Evolutionary conservation across 805 yeast species (phyloP).

Genomic region (Starmerella bombicola): DNA sequence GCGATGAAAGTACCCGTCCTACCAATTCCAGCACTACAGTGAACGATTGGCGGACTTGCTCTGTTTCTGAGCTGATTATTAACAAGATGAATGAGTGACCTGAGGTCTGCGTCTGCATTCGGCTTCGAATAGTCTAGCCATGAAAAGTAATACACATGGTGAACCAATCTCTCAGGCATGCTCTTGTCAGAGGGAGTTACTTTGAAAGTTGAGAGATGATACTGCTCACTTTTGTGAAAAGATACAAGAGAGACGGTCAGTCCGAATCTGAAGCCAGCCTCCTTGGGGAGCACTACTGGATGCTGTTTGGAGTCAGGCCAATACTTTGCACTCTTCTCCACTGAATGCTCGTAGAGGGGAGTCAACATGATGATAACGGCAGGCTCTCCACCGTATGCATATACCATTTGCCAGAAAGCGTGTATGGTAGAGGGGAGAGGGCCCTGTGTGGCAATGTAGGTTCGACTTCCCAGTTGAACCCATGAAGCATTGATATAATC

Average conservation of each 20-base stretch:
- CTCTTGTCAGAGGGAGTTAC: constrained; percentile 17
- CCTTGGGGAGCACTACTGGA: constrained; percentile 10
- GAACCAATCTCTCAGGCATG: constrained; percentile 23
- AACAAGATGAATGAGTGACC: constrained; percentile 45
- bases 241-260: constrained; percentile 16
- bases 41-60: constrained; percentile 56
- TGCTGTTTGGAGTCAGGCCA: constrained; percentile 42
- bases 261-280: constrained; percentile 20
- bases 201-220: constrained; percentile 19
- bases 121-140: constrained; percentile 81
- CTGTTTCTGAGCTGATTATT: constrained; percentile 33
- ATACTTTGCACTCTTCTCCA: constrained; percentile 70
- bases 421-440: constrained; percentile 62
- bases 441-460: constrained; percentile 74
- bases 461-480: constrained; percentile 35
- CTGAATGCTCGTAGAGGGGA: constrained; percentile 60
- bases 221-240: constrained; percentile 20
- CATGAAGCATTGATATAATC: constrained; percentile 87
- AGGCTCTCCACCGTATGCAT: constrained; percentile 56
- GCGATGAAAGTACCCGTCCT: constrained; percentile 84
- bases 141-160: constrained; percentile 59
- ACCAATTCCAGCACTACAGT: constrained; percentile 97
- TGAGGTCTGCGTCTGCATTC: constrained; percentile 31
- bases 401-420: constrained; percentile 75
- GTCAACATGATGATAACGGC: constrained; percentile 62